Percentiles rank a stretch among this genome's conserved stretches.
These are phyloP conservation scores for Austroboletus eburneus DNA, from an alignment of 768 basidiomycete genomes.

Conservation along the genomic window DNA sequence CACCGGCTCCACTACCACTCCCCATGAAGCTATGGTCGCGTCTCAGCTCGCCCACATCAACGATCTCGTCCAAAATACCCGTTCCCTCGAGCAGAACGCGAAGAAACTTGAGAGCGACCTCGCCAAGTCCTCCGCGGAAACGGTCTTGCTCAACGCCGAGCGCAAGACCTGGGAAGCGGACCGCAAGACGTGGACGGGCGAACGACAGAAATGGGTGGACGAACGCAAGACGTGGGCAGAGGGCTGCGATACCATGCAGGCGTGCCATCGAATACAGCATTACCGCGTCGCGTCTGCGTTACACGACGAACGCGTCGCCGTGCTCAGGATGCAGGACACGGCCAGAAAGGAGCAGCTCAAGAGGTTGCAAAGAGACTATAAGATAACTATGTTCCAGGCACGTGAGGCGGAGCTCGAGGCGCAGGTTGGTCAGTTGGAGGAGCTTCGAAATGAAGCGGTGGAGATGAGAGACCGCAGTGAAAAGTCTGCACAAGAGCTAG, in stretches of 20 bases:
- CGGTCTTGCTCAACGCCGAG: constrained; percentile 37
- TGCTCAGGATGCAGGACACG: constrained; percentile 51
- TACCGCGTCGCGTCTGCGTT: constrained; percentile 50
- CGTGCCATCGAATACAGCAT: constrained; percentile 63
- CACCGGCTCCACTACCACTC: constrained; percentile 30
- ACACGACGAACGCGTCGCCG: constrained; percentile 48
- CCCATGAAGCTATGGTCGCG: constrained; percentile 47
- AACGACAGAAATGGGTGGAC: constrained; percentile 41
- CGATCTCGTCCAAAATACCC: constrained; percentile 67
- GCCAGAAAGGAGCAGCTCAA: constrained; percentile 55
- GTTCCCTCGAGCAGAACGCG: constrained; percentile 57
- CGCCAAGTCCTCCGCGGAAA: constrained; percentile 27
- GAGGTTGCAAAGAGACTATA: constrained; percentile 59
- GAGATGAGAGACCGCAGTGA: constrained; percentile 20
- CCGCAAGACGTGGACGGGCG: constrained; percentile 20
- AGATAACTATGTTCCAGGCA: constrained; percentile 63
- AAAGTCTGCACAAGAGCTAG: constrained; percentile 25
- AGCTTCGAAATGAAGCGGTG: constrained; percentile 34
- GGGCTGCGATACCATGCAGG: constrained; percentile 59
- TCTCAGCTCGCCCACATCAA: constrained; percentile 67
- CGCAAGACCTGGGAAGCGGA: constrained; percentile 31
- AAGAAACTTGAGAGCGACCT: constrained; percentile 52
- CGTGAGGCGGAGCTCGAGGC: constrained; percentile 58
- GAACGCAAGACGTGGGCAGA: constrained; percentile 59
- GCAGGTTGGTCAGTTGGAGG: constrained; percentile 50